Evolutionary conservation across 371 early-diverging fungal genomes (phyloP).

Genomic region (Mortierella sp.): DNA sequence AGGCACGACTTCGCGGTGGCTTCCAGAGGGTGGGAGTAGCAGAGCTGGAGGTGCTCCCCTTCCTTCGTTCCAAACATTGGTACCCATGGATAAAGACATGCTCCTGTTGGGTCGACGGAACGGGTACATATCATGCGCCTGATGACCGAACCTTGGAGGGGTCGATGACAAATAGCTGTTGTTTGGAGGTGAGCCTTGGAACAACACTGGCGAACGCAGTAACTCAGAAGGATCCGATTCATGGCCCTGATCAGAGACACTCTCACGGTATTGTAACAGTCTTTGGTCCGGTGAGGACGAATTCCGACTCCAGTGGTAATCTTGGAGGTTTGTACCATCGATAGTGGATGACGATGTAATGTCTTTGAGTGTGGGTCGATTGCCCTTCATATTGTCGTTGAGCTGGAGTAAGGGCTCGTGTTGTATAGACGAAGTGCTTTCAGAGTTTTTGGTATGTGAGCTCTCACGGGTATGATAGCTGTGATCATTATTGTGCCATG

Average conservation of each 20-base stretch:
- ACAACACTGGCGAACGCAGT: constrained; percentile 33
- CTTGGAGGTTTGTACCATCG: not conserved
- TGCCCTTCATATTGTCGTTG: not conserved
- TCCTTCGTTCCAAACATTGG: constrained; percentile 60
- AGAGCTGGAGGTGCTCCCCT: constrained; percentile 53
- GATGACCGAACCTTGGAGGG: not conserved
- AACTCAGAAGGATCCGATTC: constrained; percentile 55
- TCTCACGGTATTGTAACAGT: constrained; percentile 18
- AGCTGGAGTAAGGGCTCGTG: not conserved
- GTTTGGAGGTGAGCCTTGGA: constrained; percentile 17
- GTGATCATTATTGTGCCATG: constrained; percentile 47
- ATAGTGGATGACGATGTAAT: not conserved
- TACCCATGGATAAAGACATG: constrained; percentile 64
- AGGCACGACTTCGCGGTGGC: constrained; percentile 40
- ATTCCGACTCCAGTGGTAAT: not conserved
- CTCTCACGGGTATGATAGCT: constrained; percentile 2
- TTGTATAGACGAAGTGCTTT: not conserved
- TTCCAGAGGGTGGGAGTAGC: constrained; percentile 25
- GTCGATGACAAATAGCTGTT: not conserved
- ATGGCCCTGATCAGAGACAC: constrained; percentile 32
- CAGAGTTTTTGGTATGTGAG: not conserved
- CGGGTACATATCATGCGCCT: constrained; percentile 29
- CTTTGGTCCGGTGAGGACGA: not conserved
- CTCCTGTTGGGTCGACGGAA: constrained; percentile 41
- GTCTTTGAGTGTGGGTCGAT: not conserved